Percentiles rank a stretch among this genome's conserved stretches.
phyloP scores from a whole-genome alignment of 2,329 filamentous ascomycete genomes.

The Sarocladium brachiariae region DNA sequence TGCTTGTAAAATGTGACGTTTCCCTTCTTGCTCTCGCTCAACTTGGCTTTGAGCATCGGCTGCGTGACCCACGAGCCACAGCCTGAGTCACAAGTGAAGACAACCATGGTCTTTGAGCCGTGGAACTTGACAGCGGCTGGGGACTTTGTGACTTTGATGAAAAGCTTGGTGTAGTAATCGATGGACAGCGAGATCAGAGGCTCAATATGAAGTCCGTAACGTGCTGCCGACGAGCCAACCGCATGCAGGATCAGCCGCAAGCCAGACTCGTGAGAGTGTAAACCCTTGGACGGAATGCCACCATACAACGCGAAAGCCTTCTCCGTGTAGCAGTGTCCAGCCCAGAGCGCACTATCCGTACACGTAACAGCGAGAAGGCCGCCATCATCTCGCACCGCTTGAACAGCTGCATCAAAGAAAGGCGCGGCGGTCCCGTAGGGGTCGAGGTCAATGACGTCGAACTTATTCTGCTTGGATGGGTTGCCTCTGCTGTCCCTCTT shows the following conservation, averaged over 20 bases:
- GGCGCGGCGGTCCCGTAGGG: slow-evolving; percentile 91
- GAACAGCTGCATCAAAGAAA: slow-evolving; percentile 86
- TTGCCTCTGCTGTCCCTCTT: slow-evolving; percentile 32
- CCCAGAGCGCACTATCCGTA: slow-evolving; percentile 92
- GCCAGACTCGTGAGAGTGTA: slow-evolving; percentile 82
- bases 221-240: slow-evolving; percentile 71
- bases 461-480: slow-evolving; percentile 44
- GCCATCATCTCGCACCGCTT: slow-evolving; percentile 75
- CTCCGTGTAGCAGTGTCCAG: slow-evolving; percentile 87
- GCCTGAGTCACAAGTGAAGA: slow-evolving; percentile 84
- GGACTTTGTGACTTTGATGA: slow-evolving; percentile 73
- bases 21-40: slow-evolving; percentile 62
- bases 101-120: slow-evolving; percentile 84
- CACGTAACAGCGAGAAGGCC: slow-evolving; percentile 92
- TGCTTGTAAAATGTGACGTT: slow-evolving; percentile 70
- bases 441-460: slow-evolving; percentile 93
- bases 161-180: slow-evolving; percentile 89
- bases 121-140: slow-evolving; percentile 85
- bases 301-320: slow-evolving; percentile 94
- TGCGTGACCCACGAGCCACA: slow-evolving; percentile 92
- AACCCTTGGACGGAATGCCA: slow-evolving; percentile 77
- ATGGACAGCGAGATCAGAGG: slow-evolving; percentile 89
- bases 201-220: slow-evolving; percentile 83
- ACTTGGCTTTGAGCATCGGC: slow-evolving; percentile 62
- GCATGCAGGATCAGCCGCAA: slow-evolving; percentile 79